Evolutionary conservation across 1,284 basidiomycete genomes (phyloP).

Genomic region (Crucibulum cyathiforme): DNA sequence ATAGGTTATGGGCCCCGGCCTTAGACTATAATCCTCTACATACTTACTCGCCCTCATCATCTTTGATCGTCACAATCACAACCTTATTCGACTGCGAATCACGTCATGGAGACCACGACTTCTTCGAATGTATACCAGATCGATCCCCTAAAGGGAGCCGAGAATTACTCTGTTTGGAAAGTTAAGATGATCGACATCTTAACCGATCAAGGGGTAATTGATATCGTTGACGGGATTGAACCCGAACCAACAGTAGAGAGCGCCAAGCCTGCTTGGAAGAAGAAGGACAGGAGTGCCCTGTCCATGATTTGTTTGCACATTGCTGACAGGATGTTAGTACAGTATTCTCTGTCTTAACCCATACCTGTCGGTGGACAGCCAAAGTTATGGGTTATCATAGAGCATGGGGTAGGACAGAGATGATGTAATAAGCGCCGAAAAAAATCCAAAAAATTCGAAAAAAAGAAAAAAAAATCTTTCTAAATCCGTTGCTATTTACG

Average conservation of each 20-base stretch:
- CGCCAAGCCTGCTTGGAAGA: neutral
- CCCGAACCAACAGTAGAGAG: neutral
- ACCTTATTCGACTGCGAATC: neutral
- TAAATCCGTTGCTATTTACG: no score
- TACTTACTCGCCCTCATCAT: neutral
- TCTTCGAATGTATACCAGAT: neutral
- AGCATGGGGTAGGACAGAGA: no score
- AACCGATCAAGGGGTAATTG: neutral
- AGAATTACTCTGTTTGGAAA: neutral
- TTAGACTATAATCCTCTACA: neutral
- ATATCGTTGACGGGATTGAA: neutral
- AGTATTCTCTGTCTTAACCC: no score
- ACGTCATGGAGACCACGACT: no score
- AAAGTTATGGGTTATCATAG: no score
- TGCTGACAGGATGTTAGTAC: neutral
- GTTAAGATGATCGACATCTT: neutral
- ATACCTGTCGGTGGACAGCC: no score
- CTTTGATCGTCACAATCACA: neutral
- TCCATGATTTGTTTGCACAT: neutral
- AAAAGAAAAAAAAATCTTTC: no score
- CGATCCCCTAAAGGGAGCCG: neutral
- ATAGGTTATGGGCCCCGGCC: neutral
- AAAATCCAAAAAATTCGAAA: no score
- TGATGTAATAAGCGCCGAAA: no score
- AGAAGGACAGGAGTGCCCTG: neutral